These are phyloP conservation scores for Trichocomaceae sp. DNA, from an alignment of 2,329 filamentous ascomycete genomes.

Conservation along the genomic window DNA sequence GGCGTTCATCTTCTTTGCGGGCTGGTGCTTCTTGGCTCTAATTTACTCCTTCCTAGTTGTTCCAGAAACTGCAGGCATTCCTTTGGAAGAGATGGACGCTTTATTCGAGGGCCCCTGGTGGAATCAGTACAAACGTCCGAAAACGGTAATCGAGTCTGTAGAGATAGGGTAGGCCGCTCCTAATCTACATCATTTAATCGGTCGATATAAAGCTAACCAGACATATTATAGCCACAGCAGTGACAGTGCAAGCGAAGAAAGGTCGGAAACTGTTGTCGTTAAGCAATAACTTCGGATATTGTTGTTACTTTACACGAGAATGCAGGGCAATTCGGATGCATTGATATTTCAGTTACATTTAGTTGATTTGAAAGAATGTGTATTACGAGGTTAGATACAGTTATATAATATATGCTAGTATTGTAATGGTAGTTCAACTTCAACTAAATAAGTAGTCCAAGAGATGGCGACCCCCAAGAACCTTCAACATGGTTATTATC, in stretches of 20 bases:
- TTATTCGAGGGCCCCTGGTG: slow-evolving; percentile 7
- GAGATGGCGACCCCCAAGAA: no score
- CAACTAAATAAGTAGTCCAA: no score
- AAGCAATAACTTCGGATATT: neutral
- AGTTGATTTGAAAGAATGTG: neutral
- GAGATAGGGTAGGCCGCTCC: neutral
- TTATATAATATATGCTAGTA: no score
- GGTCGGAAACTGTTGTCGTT: neutral
- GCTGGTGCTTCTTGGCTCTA: slow-evolving; percentile 33
- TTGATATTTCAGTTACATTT: neutral
- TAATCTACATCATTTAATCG: neutral
- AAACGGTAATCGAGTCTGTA: neutral
- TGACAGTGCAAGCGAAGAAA: slow-evolving; percentile 2
- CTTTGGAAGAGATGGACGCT: slow-evolving; percentile 4
- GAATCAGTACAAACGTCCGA: slow-evolving; percentile 6
- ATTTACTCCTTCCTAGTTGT: slow-evolving; percentile 37
- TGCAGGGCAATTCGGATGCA: neutral
- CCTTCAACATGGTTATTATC: no score
- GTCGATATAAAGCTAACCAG: neutral
- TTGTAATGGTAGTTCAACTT: no score
- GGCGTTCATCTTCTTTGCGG: slow-evolving; percentile 40
- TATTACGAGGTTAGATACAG: neutral
- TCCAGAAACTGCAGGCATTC: slow-evolving; percentile 27
- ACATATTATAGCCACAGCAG: neutral
- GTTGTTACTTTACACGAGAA: neutral